Base-by-base conservation (phyloP, 495 filamentous ascomycete species). In the Platismatia glauca region DNA sequence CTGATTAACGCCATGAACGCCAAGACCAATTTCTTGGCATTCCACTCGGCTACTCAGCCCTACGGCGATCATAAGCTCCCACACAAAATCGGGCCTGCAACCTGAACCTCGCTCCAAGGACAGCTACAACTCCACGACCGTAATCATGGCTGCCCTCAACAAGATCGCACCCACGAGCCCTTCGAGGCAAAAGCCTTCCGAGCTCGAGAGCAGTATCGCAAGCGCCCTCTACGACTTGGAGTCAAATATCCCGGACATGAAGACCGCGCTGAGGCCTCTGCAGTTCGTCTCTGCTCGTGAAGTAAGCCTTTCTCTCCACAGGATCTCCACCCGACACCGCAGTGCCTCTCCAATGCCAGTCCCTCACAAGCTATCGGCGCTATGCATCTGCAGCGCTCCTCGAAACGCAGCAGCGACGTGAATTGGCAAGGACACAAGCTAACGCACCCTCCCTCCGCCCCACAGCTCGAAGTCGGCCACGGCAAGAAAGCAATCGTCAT, bases 401-500 rank as follows among this genome's bases (percentile, higher is more conserved):
- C n/a, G n/a, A n/a, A n/a, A n/a, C n/a, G n/a, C n/a, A n/a, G n/a
- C 20, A 7, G n/a, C 43, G 0, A 24, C 24, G 16, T 43, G 27
- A 29, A 37, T 39, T 8, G 24, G 16, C 24, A 38, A 38, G 50
- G 22, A 35, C n/a, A 20, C 20, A 24, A 29, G 33, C 61, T 62
- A 48, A 58, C 62, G 13, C 18, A 20, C 22, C 27, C 34, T 39
- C 12, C 27, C 46, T 77, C 76, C 79, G 80, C 77, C 75, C 71
- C 73, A 74, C 79, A 96, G 94, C 89, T 98, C 81, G 94, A 98
- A 83, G 94, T 97, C 79, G 93, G 93, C 81, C 91, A 96, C 82
- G 94, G 94, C 86, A 96, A 95, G 85, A 98, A 98, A 85, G 94
- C 94, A 70, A 97, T 98, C 81, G 90, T 97, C 81, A 90, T 98